phyloP scores from a whole-genome alignment of 805 yeast genomes.

The Candida sphagnicola region DNA sequence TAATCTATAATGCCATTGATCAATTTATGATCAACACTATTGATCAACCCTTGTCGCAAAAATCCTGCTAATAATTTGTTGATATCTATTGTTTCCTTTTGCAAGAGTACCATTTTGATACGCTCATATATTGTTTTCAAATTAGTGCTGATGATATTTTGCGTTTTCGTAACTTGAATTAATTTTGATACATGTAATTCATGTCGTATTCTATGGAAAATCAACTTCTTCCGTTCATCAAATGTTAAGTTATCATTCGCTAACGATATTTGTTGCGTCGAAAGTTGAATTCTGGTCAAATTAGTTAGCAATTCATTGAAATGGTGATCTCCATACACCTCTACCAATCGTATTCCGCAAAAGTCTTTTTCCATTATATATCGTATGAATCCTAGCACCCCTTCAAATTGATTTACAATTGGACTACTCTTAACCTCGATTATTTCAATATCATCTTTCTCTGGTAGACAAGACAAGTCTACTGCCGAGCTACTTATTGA shows the following conservation, averaged over 20 bases:
- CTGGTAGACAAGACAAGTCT: no score
- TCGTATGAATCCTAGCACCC: slow-evolving; percentile 18
- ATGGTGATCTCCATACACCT: slow-evolving; percentile 15
- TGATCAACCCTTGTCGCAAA: background rate
- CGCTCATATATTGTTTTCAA: slow-evolving; percentile 10
- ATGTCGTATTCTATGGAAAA: slow-evolving; percentile 27
- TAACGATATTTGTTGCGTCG: slow-evolving; percentile 3
- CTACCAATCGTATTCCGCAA: slow-evolving; percentile 14
- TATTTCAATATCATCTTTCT: slow-evolving; percentile 8
- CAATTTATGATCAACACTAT: background rate
- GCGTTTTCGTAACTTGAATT: slow-evolving; percentile 20
- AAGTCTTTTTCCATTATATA: slow-evolving; percentile 16
- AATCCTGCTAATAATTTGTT: background rate
- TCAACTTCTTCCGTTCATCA: slow-evolving; percentile 7
- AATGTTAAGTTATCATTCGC: slow-evolving; percentile 1
- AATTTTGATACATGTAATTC: slow-evolving; percentile 18
- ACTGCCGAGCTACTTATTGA: no score
- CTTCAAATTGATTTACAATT: slow-evolving; percentile 19
- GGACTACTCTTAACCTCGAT: slow-evolving; percentile 11
- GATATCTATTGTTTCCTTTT: background rate
- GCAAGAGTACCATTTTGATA: slow-evolving; percentile 5
- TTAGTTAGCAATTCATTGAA: slow-evolving; percentile 15
- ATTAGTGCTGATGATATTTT: slow-evolving; percentile 16
- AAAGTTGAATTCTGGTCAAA: slow-evolving; percentile 9
- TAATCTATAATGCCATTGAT: background rate